Conservation (phyloP, 129 eudicot genomes). For the Arctium minus region DNA sequence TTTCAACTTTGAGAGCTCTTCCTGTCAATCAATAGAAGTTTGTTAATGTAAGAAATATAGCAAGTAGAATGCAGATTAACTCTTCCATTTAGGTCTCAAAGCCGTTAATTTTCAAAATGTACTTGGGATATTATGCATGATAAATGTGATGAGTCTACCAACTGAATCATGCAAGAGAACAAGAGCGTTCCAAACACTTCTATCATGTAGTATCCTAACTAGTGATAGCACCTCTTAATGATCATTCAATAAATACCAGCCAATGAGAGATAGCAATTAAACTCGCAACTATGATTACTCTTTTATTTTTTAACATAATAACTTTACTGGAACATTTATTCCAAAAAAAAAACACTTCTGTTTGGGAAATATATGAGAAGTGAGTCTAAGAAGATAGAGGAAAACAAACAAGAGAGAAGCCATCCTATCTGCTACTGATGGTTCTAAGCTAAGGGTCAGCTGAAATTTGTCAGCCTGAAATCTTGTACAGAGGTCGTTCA, state of each 20-base stretch:
- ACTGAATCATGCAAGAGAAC: neutral
- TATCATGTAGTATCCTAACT: neutral
- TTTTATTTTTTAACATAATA: neutral
- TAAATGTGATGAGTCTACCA: neutral
- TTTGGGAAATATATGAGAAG: neutral
- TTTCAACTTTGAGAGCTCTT: slow-evolving; percentile 61
- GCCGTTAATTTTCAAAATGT: slow-evolving; percentile 1
- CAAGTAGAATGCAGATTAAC: neutral
- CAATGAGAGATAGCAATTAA: neutral
- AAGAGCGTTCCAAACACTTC: neutral
- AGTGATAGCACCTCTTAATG: neutral
- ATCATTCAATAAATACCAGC: neutral
- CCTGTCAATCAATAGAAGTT: slow-evolving; percentile 43
- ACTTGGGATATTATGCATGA: neutral
- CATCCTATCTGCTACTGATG: neutral
- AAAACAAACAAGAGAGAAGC: neutral
- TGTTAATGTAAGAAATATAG: neutral
- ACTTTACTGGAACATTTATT: neutral
- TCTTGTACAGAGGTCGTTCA: neutral
- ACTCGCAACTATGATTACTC: neutral
- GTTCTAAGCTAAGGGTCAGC: neutral
- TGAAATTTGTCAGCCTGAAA: neutral
- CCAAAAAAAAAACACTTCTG: neutral
- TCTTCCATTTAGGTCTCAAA: slow-evolving; percentile 13
- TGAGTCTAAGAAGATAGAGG: neutral